Conservation (phyloP, 371 early-diverging fungal genomes). For the Zopfochytrium polystomum region DNA sequence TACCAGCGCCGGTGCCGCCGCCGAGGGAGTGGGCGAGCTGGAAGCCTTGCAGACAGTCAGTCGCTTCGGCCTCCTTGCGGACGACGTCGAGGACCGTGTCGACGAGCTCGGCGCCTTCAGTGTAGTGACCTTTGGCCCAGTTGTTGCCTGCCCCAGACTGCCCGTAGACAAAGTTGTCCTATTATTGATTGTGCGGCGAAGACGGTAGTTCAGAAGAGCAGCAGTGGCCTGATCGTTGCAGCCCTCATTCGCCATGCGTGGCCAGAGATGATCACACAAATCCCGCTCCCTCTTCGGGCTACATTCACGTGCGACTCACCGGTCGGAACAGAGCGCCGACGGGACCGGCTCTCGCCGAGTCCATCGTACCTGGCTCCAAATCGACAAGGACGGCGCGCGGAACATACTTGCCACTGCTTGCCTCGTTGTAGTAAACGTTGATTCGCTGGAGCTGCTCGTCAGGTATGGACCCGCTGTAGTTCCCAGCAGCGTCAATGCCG, state of each 20-base stretch:
- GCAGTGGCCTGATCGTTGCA: too few species aligned
- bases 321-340: constrained; percentile 66
- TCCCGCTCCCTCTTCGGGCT: too few species aligned
- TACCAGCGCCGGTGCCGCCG: constrained; percentile 92
- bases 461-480: constrained; percentile 64
- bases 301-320: too few species aligned
- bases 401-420: constrained; percentile 57
- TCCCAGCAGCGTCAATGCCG: constrained; percentile 59
- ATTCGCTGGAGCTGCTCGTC: constrained; percentile 95
- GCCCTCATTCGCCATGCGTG: too few species aligned
- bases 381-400: constrained; percentile 98
- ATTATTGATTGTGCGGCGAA: too few species aligned
- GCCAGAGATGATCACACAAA: too few species aligned
- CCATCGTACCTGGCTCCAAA: constrained; percentile 99
- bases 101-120: constrained; percentile 93
- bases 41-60: constrained; percentile 93
- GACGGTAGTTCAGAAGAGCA: too few species aligned
- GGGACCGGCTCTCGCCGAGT: constrained; percentile 75
- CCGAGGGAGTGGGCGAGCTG: constrained; percentile 93
- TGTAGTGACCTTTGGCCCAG: constrained; percentile 98
- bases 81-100: constrained; percentile 87
- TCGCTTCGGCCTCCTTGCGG: constrained; percentile 85
- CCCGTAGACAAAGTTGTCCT: constrained; percentile 90
- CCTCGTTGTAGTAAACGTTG: constrained; percentile 98
- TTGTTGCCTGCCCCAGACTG: constrained; percentile 95